phyloP scores from a whole-genome alignment of 23 red algal genomes.

The Chondrus crispus region DNA sequence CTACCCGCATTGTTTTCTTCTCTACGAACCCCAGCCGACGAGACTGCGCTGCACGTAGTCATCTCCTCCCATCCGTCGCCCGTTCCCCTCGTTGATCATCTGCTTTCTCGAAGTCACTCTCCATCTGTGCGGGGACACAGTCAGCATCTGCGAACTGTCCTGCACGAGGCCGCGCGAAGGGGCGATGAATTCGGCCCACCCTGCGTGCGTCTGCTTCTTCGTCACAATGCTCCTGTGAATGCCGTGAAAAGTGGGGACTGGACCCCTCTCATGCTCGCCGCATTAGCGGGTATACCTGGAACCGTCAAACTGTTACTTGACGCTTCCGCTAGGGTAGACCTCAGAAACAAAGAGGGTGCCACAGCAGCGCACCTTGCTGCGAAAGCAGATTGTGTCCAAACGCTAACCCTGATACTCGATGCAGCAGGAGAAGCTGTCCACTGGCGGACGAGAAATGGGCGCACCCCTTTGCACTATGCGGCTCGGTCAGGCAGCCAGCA shows the following conservation, averaged over 20 bases:
- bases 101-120: neutral
- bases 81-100: neutral
- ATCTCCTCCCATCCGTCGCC: neutral
- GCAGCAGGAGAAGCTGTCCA: neutral
- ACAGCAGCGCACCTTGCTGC: slow-evolving; percentile 30
- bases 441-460: neutral
- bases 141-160: slow-evolving; percentile 21
- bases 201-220: neutral
- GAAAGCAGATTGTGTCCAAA: neutral
- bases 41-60: neutral
- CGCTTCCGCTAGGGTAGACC: neutral
- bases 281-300: neutral
- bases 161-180: slow-evolving; percentile 28
- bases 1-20: no score
- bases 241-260: slow-evolving; percentile 56
- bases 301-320: neutral
- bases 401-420: neutral
- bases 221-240: slow-evolving; percentile 18
- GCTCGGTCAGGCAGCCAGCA: slow-evolving; percentile 12
- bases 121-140: slow-evolving; percentile 13
- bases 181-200: neutral
- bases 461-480: slow-evolving; percentile 27
- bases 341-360: slow-evolving; percentile 13
- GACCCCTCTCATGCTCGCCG: slow-evolving; percentile 49
- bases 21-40: no score